Evolutionary conservation across 192 early-diverging fungal species (phyloP).

Genomic region (Piromyces sp.): DNA sequence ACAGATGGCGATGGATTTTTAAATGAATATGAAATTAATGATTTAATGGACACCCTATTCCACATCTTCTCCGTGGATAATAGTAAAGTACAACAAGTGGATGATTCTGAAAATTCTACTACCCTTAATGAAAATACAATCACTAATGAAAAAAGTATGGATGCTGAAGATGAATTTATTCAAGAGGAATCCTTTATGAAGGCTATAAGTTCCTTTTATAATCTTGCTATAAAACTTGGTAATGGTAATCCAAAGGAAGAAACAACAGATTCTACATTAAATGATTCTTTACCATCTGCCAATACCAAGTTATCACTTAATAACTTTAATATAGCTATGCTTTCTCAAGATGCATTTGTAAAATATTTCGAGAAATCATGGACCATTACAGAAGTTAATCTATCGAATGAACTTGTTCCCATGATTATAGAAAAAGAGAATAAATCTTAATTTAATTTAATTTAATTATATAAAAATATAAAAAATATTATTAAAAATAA

Average conservation of each 20-base stretch:
- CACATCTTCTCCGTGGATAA: slow-evolving; percentile 23
- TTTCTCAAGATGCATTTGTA: slow-evolving; percentile 34
- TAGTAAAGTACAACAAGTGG: too few relatives aligned
- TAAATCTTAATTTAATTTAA: background rate
- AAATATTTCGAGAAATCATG: slow-evolving; percentile 35
- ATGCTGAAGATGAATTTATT: background rate
- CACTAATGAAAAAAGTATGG: background rate
- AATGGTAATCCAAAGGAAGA: slow-evolving; percentile 10
- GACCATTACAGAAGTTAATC: slow-evolving; percentile 6
- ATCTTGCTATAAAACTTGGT: slow-evolving; percentile 32
- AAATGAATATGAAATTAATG: slow-evolving; percentile 28
- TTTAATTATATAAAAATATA: too few relatives aligned
- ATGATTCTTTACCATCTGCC: background rate
- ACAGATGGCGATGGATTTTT: slow-evolving; percentile 34
- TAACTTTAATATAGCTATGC: slow-evolving; percentile 35
- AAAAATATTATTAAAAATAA: too few relatives aligned
- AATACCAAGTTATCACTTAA: slow-evolving; percentile 30
- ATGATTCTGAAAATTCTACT: background rate
- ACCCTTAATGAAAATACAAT: background rate
- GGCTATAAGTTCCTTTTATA: slow-evolving; percentile 35
- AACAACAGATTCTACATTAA: slow-evolving; percentile 3
- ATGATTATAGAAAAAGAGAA: background rate
- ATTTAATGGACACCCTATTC: slow-evolving; percentile 31
- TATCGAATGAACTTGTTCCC: background rate
- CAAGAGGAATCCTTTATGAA: slow-evolving; percentile 27